phyloP scores from a whole-genome alignment of 768 basidiomycete species.

The Terana coerulea region DNA sequence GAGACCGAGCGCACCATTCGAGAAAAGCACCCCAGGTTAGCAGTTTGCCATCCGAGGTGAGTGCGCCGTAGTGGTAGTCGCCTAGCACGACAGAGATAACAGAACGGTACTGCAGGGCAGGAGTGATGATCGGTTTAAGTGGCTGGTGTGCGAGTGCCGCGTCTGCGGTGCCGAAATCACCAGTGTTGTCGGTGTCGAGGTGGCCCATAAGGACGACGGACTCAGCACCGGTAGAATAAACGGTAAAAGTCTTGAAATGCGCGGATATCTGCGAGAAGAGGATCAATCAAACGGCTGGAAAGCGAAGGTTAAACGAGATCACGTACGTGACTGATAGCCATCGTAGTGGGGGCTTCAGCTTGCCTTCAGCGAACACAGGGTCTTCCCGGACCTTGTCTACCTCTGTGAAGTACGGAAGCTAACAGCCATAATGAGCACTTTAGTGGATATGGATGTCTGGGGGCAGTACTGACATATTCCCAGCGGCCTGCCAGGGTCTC shows the following conservation, averaged over 20 bases:
- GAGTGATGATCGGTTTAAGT: constrained; percentile 53
- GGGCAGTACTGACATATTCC: constrained; percentile 78
- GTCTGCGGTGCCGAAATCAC: constrained; percentile 13
- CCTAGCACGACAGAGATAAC: constrained; percentile 89
- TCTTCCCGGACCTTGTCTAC: constrained; percentile 44
- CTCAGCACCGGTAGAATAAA: constrained; percentile 65
- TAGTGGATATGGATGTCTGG: background rate
- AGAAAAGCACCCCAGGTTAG: constrained; percentile 80
- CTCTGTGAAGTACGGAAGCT: constrained; percentile 79
- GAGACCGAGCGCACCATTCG: constrained; percentile 79
- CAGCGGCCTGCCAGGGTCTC: constrained; percentile 42
- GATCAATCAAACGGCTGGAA: constrained; percentile 16
- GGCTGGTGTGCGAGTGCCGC: background rate
- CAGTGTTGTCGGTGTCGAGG: constrained; percentile 35
- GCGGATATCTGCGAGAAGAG: constrained; percentile 66
- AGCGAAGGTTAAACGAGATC: background rate
- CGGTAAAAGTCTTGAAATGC: constrained; percentile 78
- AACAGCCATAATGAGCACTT: too few species aligned
- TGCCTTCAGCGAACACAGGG: constrained; percentile 37
- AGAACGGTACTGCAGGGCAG: constrained; percentile 67
- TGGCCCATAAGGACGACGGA: constrained; percentile 77
- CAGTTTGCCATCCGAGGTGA: constrained; percentile 73
- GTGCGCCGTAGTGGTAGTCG: constrained; percentile 88
- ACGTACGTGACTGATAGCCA: constrained; percentile 78
- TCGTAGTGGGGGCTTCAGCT: constrained; percentile 33